These are phyloP conservation scores for Hortiboletus campestris DNA, from an alignment of 768 basidiomycete genomes.

Conservation along the genomic window DNA sequence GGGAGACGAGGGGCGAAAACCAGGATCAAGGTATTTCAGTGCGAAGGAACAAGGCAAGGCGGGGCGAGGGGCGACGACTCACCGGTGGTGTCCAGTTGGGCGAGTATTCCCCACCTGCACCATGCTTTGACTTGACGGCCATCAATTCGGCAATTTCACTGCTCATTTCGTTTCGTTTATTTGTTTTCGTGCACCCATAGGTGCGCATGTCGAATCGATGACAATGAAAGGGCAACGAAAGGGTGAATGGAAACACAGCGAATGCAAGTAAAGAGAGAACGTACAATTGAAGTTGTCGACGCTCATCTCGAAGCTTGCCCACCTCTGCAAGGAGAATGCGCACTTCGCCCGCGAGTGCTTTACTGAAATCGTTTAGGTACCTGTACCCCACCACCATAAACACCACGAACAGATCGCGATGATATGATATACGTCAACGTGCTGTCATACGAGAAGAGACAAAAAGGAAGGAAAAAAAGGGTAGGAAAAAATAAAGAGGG, in stretches of 20 bases:
- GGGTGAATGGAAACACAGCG: not conserved
- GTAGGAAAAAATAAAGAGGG: not conserved
- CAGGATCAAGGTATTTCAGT: not conserved
- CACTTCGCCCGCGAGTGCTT: slow-evolving; percentile 60
- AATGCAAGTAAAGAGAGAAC: slow-evolving; percentile 17
- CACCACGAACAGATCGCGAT: not conserved
- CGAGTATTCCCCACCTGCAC: slow-evolving; percentile 73
- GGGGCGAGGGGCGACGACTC: slow-evolving; percentile 11
- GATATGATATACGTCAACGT: slow-evolving; percentile 5
- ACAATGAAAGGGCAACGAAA: not conserved
- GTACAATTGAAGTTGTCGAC: slow-evolving; percentile 55
- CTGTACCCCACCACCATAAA: slow-evolving; percentile 25
- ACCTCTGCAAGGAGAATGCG: slow-evolving; percentile 60
- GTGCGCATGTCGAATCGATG: not conserved
- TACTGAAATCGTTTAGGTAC: slow-evolving; percentile 61
- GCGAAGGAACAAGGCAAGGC: not conserved
- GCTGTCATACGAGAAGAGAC: not conserved
- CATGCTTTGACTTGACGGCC: slow-evolving; percentile 80
- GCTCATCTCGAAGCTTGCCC: slow-evolving; percentile 59
- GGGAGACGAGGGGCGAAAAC: not conserved
- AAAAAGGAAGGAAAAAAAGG: no score
- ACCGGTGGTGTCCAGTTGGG: slow-evolving; percentile 73
- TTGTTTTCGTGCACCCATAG: not conserved
- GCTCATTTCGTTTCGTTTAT: slow-evolving; percentile 1
- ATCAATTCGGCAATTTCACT: slow-evolving; percentile 86